These are phyloP conservation scores for Verticillium klebahnii DNA, from an alignment of 2,329 filamentous ascomycete species.

Conservation along the genomic window DNA sequence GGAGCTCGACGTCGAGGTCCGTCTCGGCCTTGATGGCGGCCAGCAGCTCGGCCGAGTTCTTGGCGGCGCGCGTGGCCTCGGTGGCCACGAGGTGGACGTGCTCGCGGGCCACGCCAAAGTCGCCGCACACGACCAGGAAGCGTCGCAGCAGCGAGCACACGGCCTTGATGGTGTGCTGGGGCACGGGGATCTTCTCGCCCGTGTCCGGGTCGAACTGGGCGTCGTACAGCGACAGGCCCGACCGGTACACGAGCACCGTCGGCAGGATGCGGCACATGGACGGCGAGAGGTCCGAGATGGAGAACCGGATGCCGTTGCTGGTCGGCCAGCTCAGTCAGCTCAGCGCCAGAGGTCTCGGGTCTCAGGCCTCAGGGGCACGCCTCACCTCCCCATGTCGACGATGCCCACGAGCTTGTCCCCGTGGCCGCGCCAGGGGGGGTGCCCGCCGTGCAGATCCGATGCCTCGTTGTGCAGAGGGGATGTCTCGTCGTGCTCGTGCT, in stretches of 20 bases:
- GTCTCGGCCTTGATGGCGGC: conserved; percentile 45
- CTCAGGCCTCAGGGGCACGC: background rate
- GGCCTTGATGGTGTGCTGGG: conserved; percentile 18
- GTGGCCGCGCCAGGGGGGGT: conserved; percentile 23
- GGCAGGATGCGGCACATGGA: conserved; percentile 58
- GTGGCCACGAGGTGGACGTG: conserved; percentile 25
- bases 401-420: conserved; percentile 24
- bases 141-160: conserved; percentile 21
- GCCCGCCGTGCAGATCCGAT: background rate
- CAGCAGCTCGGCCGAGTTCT: conserved; percentile 23
- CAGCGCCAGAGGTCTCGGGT: too few species aligned
- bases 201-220: conserved; percentile 24
- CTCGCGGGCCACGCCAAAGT: conserved; percentile 18
- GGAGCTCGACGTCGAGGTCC: conserved; percentile 55
- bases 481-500: background rate
- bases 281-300: conserved; percentile 42
- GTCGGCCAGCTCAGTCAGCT: background rate
- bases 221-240: conserved; percentile 26
- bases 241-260: conserved; percentile 25
- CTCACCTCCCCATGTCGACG: conserved; percentile 33
- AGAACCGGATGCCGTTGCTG: conserved; percentile 70
- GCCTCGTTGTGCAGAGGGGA: background rate
- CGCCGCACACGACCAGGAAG: conserved; percentile 22
- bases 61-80: conserved; percentile 24
- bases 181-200: conserved; percentile 24